Base-by-base conservation (phyloP, 352 stramenopile species). In the Stramenopiles sp. region DNA sequence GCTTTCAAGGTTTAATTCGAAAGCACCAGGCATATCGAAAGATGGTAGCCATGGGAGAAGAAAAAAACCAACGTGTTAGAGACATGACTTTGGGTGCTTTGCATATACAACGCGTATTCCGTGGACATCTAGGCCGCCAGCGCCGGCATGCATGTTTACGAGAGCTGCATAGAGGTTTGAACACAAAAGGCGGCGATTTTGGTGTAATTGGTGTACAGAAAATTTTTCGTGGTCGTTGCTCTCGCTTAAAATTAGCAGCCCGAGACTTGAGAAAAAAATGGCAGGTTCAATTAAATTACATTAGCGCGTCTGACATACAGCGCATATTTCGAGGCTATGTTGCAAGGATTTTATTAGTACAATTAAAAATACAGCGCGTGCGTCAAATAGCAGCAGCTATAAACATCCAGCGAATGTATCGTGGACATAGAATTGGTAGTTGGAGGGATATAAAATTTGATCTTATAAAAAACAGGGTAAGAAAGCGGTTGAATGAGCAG, bases 51-150 rank as follows among this genome's bases (percentile, higher is more conserved):
- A 55, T 55, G 39, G 39, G 39, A 55, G 39, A 55, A 14, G 39
- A 55, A 55, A 55, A 55, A 55, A 55, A 55, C 14, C 39, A 55
- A 14, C 39, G 39, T 55, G 39, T 55, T 55, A 4, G 39, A 14
- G 39, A 55, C 14, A 55, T 55, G 39, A 55, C 39, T 14, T 55
- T 78, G 14, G 31, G 71, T 33, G 71, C 71, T 14, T 76, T 82
- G 83, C 44, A 30, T 14, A 31, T 89, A 0, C 86, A 89, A 80
- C 44, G 81, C 27, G 30, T 83, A 30, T 88, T 81, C 82, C 67
- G 86, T 30, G 86, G 86, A 1, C 80, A 86, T 80, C 75, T 89
- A 0, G 86, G 85, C 7, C 67, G 86, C 8, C 39, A 55, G 39
- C 39, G 39, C 4, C 39, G 39, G 4, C 39, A 55, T 55, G 39